These are phyloP conservation scores for Torulaspora gathmanii DNA, from an alignment of 805 yeast genomes.

Conservation along the genomic window DNA sequence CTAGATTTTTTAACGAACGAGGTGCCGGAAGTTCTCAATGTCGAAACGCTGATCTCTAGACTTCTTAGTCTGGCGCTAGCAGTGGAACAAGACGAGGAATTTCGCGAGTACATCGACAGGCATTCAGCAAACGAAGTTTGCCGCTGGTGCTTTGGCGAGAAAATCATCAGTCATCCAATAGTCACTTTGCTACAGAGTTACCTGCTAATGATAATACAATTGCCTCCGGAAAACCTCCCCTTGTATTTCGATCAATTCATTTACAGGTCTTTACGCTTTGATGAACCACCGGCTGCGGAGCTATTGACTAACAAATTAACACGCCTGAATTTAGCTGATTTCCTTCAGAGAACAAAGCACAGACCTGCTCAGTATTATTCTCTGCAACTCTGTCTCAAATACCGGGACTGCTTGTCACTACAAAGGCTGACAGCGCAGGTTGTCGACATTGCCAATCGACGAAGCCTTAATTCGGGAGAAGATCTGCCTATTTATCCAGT, in stretches of 20 bases:
- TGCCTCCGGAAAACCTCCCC: conserved; percentile 8
- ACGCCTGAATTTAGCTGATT: conserved; percentile 22
- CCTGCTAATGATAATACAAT: conserved; percentile 8
- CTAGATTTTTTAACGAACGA: conserved; percentile 33
- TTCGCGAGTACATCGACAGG: conserved; percentile 18
- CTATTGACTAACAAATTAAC: conserved; percentile 14
- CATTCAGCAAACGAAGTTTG: conserved; percentile 21
- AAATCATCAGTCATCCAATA: neutral
- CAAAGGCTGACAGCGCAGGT: neutral
- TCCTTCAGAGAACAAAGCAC: conserved; percentile 12
- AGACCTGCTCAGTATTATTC: conserved; percentile 13
- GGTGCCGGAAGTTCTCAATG: conserved; percentile 5
- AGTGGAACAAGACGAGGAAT: conserved; percentile 16
- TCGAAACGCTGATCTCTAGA: conserved; percentile 14
- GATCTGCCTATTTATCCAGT: neutral
- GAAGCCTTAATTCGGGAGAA: neutral
- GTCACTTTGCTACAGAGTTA: conserved; percentile 20
- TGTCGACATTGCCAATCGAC: neutral
- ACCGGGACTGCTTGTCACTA: conserved; percentile 8
- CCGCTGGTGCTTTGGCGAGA: conserved; percentile 19
- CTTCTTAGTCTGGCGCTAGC: conserved; percentile 23
- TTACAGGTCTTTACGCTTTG: neutral
- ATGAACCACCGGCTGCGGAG: conserved; percentile 4
- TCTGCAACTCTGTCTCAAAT: conserved; percentile 10
- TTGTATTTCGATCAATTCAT: conserved; percentile 5